A percentile compares a stretch with the other conserved stretches of the same genome.
Conservation (phyloP, 164 flowering plant genomes). For the Euptelea pleiosperma region DNA sequence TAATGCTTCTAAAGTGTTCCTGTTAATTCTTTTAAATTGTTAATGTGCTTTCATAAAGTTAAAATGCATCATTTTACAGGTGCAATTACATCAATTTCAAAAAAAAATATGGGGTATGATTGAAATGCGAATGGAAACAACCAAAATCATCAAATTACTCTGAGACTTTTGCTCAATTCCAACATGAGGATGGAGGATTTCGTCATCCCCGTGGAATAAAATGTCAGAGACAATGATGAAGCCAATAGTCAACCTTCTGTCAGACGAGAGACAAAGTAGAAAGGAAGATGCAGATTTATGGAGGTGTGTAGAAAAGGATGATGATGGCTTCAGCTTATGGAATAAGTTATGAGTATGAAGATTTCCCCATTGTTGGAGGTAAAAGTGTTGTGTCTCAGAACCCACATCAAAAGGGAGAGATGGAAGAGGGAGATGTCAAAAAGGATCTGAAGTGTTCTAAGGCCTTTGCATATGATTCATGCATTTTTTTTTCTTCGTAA, state of each 20-base stretch:
- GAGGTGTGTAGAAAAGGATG: slow-evolving; percentile 34
- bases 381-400: slow-evolving; percentile 42
- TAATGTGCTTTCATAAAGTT: not conserved
- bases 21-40: not conserved
- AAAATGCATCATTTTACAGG: slow-evolving; percentile 35
- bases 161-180: slow-evolving; percentile 15
- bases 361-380: slow-evolving; percentile 66
- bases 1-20: not conserved
- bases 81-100: slow-evolving; percentile 81
- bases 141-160: slow-evolving; percentile 43
- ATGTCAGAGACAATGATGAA: slow-evolving; percentile 12
- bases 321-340: slow-evolving; percentile 8
- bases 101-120: slow-evolving; percentile 68
- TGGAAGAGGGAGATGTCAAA: slow-evolving; percentile 52
- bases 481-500: too few species aligned
- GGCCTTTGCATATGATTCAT: too few species aligned
- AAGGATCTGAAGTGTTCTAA: slow-evolving; percentile 17
- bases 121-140: slow-evolving; percentile 68
- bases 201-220: slow-evolving; percentile 3
- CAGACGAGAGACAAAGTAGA: slow-evolving; percentile 11
- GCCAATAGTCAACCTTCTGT: slow-evolving; percentile 8
- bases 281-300: slow-evolving; percentile 17
- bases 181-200: slow-evolving; percentile 11
- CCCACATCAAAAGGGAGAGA: slow-evolving; percentile 30
- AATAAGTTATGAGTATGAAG: slow-evolving; percentile 24